Percentiles rank a stretch among this genome's conserved stretches.
Conservation (phyloP, 768 basidiomycete species). For the Pholiota molesta region DNA sequence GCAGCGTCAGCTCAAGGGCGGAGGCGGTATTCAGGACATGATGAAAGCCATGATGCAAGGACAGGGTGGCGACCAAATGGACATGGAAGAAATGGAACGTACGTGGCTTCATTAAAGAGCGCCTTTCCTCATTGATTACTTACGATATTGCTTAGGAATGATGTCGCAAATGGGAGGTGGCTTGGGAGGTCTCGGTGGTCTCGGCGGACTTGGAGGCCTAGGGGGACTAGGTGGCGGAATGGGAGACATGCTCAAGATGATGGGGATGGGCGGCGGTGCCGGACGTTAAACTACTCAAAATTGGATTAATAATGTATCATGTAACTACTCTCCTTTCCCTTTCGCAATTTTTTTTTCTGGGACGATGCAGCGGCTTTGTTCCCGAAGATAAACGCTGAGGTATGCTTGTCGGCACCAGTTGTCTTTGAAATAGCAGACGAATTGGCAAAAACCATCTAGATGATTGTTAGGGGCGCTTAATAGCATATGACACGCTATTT, state of each 20-base stretch:
- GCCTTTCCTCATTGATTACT: slow-evolving; percentile 2
- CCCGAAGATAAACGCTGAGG: slow-evolving; percentile 78
- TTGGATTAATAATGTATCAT: slow-evolving; percentile 8
- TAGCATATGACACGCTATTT: slow-evolving; percentile 28
- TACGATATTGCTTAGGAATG: slow-evolving; percentile 58
- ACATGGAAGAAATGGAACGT: slow-evolving; percentile 97
- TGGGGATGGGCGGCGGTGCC: slow-evolving; percentile 70
- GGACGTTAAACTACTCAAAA: slow-evolving; percentile 27
- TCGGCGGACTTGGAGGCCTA: slow-evolving; percentile 59
- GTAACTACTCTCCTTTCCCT: slow-evolving; percentile 32
- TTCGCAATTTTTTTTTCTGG: slow-evolving; percentile 62
- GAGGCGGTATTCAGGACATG: slow-evolving; percentile 96
- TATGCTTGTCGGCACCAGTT: slow-evolving; percentile 83
- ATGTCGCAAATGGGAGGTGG: slow-evolving; percentile 86
- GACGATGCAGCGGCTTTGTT: slow-evolving; percentile 69
- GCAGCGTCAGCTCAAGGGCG: slow-evolving; percentile 78
- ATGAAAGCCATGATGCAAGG: slow-evolving; percentile 99
- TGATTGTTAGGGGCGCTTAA: slow-evolving; percentile 1
- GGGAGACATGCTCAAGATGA: slow-evolving; percentile 86
- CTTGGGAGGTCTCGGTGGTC: slow-evolving; percentile 60
- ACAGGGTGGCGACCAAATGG: slow-evolving; percentile 84
- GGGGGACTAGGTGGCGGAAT: slow-evolving; percentile 60
- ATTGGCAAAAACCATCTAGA: slow-evolving; percentile 63
- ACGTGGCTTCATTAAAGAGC: slow-evolving; percentile 25
- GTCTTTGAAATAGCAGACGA: slow-evolving; percentile 62